Percentiles rank a stretch among this genome's conserved stretches.
These are phyloP conservation scores for Pythium brachiatum DNA, from an alignment of 352 stramenopile genomes.

Conservation along the genomic window DNA sequence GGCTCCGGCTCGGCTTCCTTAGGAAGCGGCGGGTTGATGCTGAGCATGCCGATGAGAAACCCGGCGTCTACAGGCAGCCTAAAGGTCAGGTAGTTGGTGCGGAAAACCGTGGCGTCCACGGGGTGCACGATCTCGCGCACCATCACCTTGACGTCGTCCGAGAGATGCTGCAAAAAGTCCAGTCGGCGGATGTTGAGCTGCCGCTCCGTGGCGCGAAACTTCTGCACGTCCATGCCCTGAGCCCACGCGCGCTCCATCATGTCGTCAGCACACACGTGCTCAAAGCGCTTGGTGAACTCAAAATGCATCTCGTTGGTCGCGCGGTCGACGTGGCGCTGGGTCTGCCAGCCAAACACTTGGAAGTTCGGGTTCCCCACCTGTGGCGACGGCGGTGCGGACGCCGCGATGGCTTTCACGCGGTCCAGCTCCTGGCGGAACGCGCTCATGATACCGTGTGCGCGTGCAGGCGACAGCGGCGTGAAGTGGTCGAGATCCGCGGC, in stretches of 20 bases:
- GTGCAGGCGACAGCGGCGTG: constrained; percentile 13
- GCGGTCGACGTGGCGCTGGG: constrained; percentile 31
- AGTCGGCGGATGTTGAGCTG: constrained; percentile 29
- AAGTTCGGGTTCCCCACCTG: not conserved
- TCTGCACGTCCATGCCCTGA: constrained; percentile 26
- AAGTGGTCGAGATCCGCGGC: constrained; percentile 12
- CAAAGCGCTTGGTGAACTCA: constrained; percentile 35
- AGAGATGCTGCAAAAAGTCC: constrained; percentile 37
- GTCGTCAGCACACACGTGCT: constrained; percentile 25
- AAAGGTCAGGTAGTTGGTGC: constrained; percentile 37
- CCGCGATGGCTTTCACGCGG: constrained; percentile 13
- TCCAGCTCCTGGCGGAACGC: constrained; percentile 26
- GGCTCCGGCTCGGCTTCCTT: constrained; percentile 11
- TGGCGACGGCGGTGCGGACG: not conserved
- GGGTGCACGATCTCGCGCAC: constrained; percentile 36
- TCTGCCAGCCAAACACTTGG: constrained; percentile 40
- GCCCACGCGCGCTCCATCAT: constrained; percentile 29
- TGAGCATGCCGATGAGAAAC: constrained; percentile 32
- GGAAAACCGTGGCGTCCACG: constrained; percentile 33
- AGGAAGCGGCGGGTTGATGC: constrained; percentile 34
- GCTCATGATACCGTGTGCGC: constrained; percentile 16
- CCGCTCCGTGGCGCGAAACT: constrained; percentile 17
- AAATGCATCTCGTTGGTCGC: constrained; percentile 41
- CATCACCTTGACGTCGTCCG: constrained; percentile 27
- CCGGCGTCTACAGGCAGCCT: constrained; percentile 18